Percentiles rank a stretch among this genome's conserved stretches.
Conservation (phyloP, 441 rosid genomes). For the Populus hybrid region DNA sequence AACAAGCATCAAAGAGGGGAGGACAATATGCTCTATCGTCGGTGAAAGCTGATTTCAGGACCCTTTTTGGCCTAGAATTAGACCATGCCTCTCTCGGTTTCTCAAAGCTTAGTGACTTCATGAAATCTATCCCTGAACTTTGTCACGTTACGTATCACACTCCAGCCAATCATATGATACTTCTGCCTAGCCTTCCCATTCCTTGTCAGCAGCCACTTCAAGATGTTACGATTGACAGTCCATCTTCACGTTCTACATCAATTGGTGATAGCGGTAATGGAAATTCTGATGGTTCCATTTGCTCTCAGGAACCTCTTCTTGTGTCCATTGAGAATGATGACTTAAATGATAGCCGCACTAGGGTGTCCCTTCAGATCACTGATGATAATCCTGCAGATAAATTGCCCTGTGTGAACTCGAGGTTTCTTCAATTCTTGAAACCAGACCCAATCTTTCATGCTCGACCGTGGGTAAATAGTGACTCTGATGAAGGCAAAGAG, state of each 20-base stretch:
- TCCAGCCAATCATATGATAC: conserved; percentile 68
- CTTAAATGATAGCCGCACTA: conserved; percentile 15
- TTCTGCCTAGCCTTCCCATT: conserved; percentile 42
- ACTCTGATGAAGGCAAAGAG: conserved; percentile 8
- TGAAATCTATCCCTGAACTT: conserved; percentile 55
- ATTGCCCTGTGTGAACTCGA: conserved; percentile 9
- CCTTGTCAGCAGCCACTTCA: conserved; percentile 24
- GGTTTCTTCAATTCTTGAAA: conserved; percentile 27
- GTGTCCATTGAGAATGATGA: conserved; percentile 26
- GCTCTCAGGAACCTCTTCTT: conserved; percentile 23
- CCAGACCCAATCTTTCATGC: conserved; percentile 29
- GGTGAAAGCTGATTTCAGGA: conserved; percentile 73
- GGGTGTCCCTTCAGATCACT: conserved; percentile 12
- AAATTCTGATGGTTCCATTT: conserved; percentile 21
- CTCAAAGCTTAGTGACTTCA: conserved; percentile 70
- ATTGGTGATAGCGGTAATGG: conserved; percentile 11
- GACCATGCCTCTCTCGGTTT: conserved; percentile 78
- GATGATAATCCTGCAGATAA: conserved; percentile 12
- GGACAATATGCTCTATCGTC: conserved; percentile 77
- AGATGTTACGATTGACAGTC: conserved; percentile 18
- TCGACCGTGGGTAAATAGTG: conserved; percentile 17
- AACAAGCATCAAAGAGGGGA: conserved; percentile 33
- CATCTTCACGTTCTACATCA: conserved; percentile 14
- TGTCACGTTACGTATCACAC: conserved; percentile 43
- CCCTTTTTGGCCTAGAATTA: conserved; percentile 55